These are phyloP conservation scores for Lachnellula subtilissima DNA, from an alignment of 2,329 filamentous ascomycete species.

Conservation along the genomic window DNA sequence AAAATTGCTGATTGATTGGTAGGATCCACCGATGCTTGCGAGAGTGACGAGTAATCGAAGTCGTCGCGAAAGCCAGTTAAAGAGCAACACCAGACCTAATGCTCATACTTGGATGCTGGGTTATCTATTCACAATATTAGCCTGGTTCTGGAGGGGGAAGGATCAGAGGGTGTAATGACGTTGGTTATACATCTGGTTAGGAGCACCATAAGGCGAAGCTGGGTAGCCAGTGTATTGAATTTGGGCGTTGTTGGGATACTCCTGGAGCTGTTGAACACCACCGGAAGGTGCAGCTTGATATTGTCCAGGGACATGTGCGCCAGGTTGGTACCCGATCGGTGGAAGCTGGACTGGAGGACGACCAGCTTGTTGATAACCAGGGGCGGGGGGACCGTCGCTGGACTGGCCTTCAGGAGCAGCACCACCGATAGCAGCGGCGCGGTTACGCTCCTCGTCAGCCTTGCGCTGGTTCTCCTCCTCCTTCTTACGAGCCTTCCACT, in stretches of 20 bases:
- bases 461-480: conserved; percentile 90
- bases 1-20: conserved; percentile 19
- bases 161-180: conserved; percentile 38
- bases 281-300: conserved; percentile 58
- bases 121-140: conserved; percentile 30
- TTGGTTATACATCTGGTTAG: conserved; percentile 55
- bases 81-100: conserved; percentile 20
- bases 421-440: conserved; percentile 48
- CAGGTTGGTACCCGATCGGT: conserved; percentile 67
- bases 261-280: conserved; percentile 50
- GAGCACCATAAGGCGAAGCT: conserved; percentile 50
- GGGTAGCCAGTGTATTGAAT: conserved; percentile 49
- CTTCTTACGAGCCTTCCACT: conserved; percentile 99
- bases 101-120: conserved; percentile 31
- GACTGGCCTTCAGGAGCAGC: conserved; percentile 48
- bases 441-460: conserved; percentile 78
- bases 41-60: conserved; percentile 10
- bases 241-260: conserved; percentile 44
- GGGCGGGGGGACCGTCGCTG: conserved; percentile 48
- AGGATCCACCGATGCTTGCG: conserved; percentile 16
- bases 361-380: conserved; percentile 43
- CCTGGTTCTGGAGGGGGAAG: conserved; percentile 5
- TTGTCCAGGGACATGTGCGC: conserved; percentile 50
- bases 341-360: conserved; percentile 62
- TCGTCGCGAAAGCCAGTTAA: conserved; percentile 7